phyloP scores from a whole-genome alignment of 768 basidiomycete genomes.

The Rhizopogon roseolus region DNA sequence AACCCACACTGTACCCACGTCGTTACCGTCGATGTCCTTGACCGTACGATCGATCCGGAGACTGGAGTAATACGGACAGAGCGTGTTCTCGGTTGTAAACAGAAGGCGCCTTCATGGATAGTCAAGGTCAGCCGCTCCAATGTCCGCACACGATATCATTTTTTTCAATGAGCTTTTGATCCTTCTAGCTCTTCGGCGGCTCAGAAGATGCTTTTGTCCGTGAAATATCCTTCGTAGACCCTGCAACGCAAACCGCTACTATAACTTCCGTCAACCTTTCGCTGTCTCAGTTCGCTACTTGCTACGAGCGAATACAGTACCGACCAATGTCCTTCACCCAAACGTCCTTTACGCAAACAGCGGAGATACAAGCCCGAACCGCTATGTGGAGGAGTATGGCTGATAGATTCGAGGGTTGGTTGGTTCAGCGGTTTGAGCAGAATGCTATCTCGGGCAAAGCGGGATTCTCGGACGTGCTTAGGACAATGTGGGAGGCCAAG shows the following conservation, averaged over 20 bases:
- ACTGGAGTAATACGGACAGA: slow-evolving; percentile 92
- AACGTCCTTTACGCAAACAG: slow-evolving; percentile 84
- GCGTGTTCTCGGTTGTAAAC: slow-evolving; percentile 85
- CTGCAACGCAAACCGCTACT: slow-evolving; percentile 70
- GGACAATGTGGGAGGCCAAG: slow-evolving; percentile 72
- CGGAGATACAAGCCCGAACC: slow-evolving; percentile 83
- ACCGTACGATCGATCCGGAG: slow-evolving; percentile 75
- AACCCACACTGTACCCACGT: slow-evolving; percentile 91
- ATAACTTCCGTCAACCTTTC: slow-evolving; percentile 93
- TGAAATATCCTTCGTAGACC: slow-evolving; percentile 92
- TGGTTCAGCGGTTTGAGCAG: slow-evolving; percentile 85
- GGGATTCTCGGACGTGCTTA: slow-evolving; percentile 86
- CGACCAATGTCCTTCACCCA: slow-evolving; percentile 56
- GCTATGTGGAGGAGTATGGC: slow-evolving; percentile 77
- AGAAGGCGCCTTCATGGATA: slow-evolving; percentile 89
- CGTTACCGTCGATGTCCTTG: slow-evolving; percentile 80
- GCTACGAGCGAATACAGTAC: slow-evolving; percentile 88
- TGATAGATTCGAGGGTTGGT: slow-evolving; percentile 79
- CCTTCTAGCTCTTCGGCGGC: slow-evolving; percentile 74
- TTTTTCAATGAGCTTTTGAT: not conserved
- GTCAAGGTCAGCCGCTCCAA: slow-evolving; percentile 64
- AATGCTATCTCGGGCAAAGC: slow-evolving; percentile 88
- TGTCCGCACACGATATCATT: slow-evolving; percentile 4
- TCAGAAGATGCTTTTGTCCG: slow-evolving; percentile 93
- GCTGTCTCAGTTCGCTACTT: slow-evolving; percentile 90